Base-by-base conservation (phyloP, 2,329 filamentous ascomycete species). In the Aspergillus nomiae region DNA sequence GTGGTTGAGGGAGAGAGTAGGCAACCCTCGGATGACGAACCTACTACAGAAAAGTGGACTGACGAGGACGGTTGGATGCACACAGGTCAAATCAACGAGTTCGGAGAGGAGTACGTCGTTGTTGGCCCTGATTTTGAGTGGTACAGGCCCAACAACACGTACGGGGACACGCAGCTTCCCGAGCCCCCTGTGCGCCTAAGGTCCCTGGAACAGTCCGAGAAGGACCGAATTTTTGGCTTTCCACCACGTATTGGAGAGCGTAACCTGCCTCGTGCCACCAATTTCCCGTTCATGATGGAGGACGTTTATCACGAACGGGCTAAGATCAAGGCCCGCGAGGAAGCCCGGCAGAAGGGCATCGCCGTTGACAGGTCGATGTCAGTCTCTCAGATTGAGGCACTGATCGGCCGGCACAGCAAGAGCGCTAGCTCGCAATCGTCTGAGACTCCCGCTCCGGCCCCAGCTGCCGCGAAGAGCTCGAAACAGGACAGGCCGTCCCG, bases 201-300 rank as follows among this genome's bases (percentile, higher is more conserved):
- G 46, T 71, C 74, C 10, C 51, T 64, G 2, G 68, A 70, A 11
- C 74, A 76, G 57, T 58, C 68, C 19, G 69, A 72, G 30, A 70
- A 68, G 28, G 74, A 76, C 58, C 66, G 67, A n/a, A 68, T 74
- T 14, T 74, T 72, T 41, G 73, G 74, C 1, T 76, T 70, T 60
- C 74, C 74, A 16, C 74, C 74, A 7, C 69, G 57, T 14, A 70
- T 73, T 28, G 73, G 74, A 6, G 65, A 74, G 56, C 73, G 72
- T 10, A 76, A 76, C 60, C 28, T 75, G n/a, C 74, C 73, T 1
- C 69, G 62, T 30, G 62, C 59, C 11, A 60, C 51, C 12, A 56
- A 63, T 6, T 57, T 57, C 7, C 64, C 70, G 14, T 73, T 74
- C 46, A 19, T 63, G 6, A 43, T 64, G 6, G 74, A 76, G 53